Evolutionary conservation across 345 rosid species (phyloP), one percentile per base, ranked within the genome.

Genomic region (Lepidium aucheri): DNA sequence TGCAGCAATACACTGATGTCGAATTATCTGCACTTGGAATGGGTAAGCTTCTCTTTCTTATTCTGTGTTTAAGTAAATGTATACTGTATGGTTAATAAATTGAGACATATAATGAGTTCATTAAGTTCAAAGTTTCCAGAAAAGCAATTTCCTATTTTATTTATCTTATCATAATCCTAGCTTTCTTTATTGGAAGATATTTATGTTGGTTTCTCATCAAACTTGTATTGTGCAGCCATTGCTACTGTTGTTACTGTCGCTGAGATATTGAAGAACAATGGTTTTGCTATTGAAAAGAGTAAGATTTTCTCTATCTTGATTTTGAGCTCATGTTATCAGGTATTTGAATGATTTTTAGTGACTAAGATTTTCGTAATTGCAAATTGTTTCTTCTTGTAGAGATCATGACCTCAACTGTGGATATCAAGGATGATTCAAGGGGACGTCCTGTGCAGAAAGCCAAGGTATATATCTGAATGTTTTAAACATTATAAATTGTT

Each of bases 21-120:
- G 96, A 91, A 74, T 85, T 91, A 11, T 91, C 98, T 47, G 98
- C 98, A 3, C 94, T 91, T 6, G 98, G 98, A 72, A 91, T 91
- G 98, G 98, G 97, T 91, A 90, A 41, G 18, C 36, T 45, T 68
- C 47, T 38, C 24, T 43, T 41, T 69, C 24, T 63, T 16, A 56
- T 11, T 50, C 49, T 72, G 20, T 57, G 12, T 55, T 0, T 28
- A 17, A 16, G 28, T 32, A 11, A 40, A 28, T 24, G 10, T 66
- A 3, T 50, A 9, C 17, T 51, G 46, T 53, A n/a, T 44, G 74
- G 40, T 22, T 51, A 8, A 43, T 43, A 7, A 16, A 15, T 43
- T 42, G 20, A 42, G 46, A 43, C 8, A 67, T 34, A 53, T 43
- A 42, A 62, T 26, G 51, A 63, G 74, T 53, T 70, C 45, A 53